A percentile compares a stretch with the other conserved stretches of the same genome.
phyloP scores from a whole-genome alignment of 2,329 filamentous ascomycete genomes.

The Cladosporium colombiae region DNA sequence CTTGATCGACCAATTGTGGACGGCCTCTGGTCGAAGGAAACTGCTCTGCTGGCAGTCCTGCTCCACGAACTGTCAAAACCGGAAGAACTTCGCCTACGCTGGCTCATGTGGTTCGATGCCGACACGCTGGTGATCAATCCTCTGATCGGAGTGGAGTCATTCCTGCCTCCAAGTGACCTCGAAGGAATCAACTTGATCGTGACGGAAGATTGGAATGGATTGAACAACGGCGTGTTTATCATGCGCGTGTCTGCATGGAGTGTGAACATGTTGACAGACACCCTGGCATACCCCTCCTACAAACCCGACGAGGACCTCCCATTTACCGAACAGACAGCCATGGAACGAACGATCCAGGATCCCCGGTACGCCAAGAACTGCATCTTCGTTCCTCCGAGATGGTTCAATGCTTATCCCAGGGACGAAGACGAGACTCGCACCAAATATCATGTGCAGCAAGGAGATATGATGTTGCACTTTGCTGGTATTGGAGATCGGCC shows the following conservation, averaged over 20 bases:
- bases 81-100: background rate
- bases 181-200: slow-evolving; percentile 22
- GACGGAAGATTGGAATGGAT: slow-evolving; percentile 31
- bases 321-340: slow-evolving; percentile 6
- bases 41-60: slow-evolving; percentile 13
- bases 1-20: slow-evolving; percentile 10
- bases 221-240: slow-evolving; percentile 37
- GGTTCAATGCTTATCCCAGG: slow-evolving; percentile 17
- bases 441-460: slow-evolving; percentile 38
- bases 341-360: background rate
- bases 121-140: slow-evolving; percentile 35
- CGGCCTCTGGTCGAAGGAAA: slow-evolving; percentile 8
- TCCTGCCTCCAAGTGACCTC: slow-evolving; percentile 36
- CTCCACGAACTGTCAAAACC: slow-evolving; percentile 13
- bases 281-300: slow-evolving; percentile 23
- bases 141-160: slow-evolving; percentile 34
- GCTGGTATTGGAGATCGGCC: slow-evolving; percentile 39
- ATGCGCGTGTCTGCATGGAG: slow-evolving; percentile 33
- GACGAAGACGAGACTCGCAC: background rate
- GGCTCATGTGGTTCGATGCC: slow-evolving; percentile 26
- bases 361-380: background rate
- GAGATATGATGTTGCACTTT: slow-evolving; percentile 48
- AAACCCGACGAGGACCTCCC: slow-evolving; percentile 2
- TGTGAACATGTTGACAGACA: slow-evolving; percentile 27
- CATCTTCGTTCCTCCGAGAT: slow-evolving; percentile 6